A percentile compares a stretch with the other conserved stretches of the same genome.
These are phyloP conservation scores for Boletus subcaerulescens DNA, from an alignment of 768 basidiomycete species.

Conservation along the genomic window DNA sequence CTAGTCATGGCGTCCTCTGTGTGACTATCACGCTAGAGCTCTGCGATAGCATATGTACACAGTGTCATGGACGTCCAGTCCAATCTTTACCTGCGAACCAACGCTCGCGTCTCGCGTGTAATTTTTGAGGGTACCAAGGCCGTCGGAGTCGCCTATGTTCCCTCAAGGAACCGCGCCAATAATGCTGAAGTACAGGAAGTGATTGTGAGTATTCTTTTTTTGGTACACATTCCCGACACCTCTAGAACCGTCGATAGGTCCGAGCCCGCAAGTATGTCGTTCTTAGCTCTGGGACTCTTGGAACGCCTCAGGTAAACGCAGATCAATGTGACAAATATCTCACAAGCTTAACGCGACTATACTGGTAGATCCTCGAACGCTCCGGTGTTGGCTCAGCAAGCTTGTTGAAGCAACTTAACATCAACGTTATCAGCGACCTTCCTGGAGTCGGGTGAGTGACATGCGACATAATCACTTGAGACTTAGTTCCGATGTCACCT, in stretches of 20 bases:
- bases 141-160: constrained; percentile 69
- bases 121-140: constrained; percentile 73
- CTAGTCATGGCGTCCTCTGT: neutral
- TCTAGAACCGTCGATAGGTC: constrained; percentile 27
- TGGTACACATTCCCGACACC: neutral
- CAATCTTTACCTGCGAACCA: constrained; percentile 65
- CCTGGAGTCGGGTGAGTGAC: constrained; percentile 36
- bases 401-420: constrained; percentile 51
- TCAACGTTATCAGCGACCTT: too few species aligned
- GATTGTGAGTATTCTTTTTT: constrained; percentile 35
- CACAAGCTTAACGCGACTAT: neutral
- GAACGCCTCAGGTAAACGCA: constrained; percentile 49
- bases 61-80: constrained; percentile 66
- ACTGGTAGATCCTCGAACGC: constrained; percentile 58
- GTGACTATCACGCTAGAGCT: neutral
- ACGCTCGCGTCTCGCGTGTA: constrained; percentile 64
- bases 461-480: neutral
- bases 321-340: neutral
- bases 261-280: constrained; percentile 66
- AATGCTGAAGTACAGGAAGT: constrained; percentile 53
- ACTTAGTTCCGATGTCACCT: constrained; percentile 1
- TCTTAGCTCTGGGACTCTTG: constrained; percentile 62
- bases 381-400: constrained; percentile 61
- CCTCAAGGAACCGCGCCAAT: constrained; percentile 56
- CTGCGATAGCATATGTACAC: constrained; percentile 55